Evolutionary conservation across 148 eudicot genomes (phyloP), one percentile per base, ranked within the genome.

Genomic region (Oxyria digyna): DNA sequence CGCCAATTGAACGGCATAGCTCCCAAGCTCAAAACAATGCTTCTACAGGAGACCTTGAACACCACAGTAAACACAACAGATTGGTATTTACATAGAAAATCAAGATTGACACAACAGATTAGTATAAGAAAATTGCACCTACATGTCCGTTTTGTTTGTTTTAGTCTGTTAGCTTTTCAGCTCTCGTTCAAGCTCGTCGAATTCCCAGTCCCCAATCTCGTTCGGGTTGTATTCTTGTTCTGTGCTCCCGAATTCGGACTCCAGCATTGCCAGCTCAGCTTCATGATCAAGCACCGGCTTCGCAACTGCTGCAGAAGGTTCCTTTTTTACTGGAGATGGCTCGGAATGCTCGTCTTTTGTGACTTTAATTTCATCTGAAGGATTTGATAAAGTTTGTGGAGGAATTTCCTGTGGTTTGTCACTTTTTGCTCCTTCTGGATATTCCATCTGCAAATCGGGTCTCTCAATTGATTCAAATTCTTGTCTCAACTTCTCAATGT

Each of bases 161-260:
- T 6, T 35, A 35, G 35, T 31, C 65, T 70, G 74, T 72, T 73
- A 73, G 72, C 70, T 74, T 63, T 63, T 74, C 64, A 91, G 75
- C 71, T 88, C 96, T 78, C 78, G 82, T 78, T 91, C 96, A 18
- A 91, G 97, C 79, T 91, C 96, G 42, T 91, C 96, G 10, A 88
- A 86, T 75, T 88, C 97, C 96, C 96, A 88, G 72, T 83, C 90
- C 69, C 90, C 78, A 2, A 91, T 84, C 64, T 88, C 97, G 29
- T 86, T 90, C 3, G 89, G 62, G 33, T 87, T 46, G 79, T 86
- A 86, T 18, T 83, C 85, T 13, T 48, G 72, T 67, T 83, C 73
- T 46, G 83, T 71, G 33, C 84, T 85, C 38, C 96, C 96, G 59
- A 89, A 83, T 57, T 88, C 96, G 24, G 96, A 88, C 71, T 88